Evolutionary conservation across 768 basidiomycete species (phyloP), one percentile per base, ranked within the genome.

Genomic region (Mycena capillaripes): DNA sequence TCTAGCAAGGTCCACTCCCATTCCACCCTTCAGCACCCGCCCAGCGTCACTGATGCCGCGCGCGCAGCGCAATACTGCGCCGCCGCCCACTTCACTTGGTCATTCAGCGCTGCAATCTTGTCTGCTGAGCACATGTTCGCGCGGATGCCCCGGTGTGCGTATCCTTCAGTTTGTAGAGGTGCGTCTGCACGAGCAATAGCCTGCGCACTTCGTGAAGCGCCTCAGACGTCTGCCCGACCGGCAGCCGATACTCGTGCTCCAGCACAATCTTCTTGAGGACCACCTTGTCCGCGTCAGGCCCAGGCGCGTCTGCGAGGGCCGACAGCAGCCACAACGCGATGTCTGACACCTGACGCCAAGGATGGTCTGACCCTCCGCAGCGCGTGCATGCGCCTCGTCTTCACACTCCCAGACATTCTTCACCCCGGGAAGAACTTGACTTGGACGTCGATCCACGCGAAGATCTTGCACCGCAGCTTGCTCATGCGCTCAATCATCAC

Each of bases 171-270:
- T n/a, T n/a, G n/a, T n/a, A n/a, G n/a, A n/a, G n/a, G n/a, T n/a
- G n/a, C n/a, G n/a, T n/a, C n/a, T n/a, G n/a, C n/a, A n/a, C n/a
- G n/a, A n/a, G n/a, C n/a, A n/a, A n/a, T n/a, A n/a, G n/a, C n/a
- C n/a, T n/a, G n/a, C n/a, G n/a, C n/a, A n/a, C n/a, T n/a, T n/a
- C n/a, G n/a, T n/a, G n/a, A n/a, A n/a, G n/a, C n/a, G n/a, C n/a
- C 46, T 83, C 79, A 29, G 74, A 62, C 0, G 78, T 79, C 61
- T 81, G 81, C 0, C 73, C 78, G 0, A 73, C n/a, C 5, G 74
- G 76, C 2, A 80, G 64, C 10, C 70, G 55, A 68, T 69, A 79
- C 48, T 82, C 78, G 3, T 78, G 75, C 4, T 56, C 12, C 7
- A 36, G 12, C 7, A 36, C 12, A 6, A 12, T 6, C 7, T 6